Conservation (phyloP, 148 eudicot genomes). For the Diospyros kaki region DNA sequence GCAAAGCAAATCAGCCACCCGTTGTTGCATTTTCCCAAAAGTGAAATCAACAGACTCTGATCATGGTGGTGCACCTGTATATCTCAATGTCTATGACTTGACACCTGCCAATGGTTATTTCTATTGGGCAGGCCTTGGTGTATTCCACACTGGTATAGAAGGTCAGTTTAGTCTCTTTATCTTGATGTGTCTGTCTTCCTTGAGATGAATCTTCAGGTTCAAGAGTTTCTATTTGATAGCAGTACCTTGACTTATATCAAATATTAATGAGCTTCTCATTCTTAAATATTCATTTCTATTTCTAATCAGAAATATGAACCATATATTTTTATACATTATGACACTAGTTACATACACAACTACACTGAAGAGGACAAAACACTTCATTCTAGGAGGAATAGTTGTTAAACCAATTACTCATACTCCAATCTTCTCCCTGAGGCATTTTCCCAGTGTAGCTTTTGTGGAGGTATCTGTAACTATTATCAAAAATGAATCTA, state of each 20-base stretch:
- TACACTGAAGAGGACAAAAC: no score
- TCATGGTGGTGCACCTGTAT: conserved; percentile 58
- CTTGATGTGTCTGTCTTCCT: conserved; percentile 9
- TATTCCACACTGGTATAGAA: conserved; percentile 83
- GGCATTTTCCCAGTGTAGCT: no score
- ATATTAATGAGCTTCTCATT: neutral
- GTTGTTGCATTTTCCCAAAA: conserved; percentile 57
- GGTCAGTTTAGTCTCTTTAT: conserved; percentile 33
- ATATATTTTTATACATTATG: no score
- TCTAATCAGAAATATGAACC: no score
- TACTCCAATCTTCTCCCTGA: no score
- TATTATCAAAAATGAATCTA: no score
- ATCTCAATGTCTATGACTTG: conserved; percentile 85
- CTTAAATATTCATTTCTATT: neutral
- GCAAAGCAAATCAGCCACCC: conserved; percentile 37
- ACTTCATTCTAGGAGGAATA: no score
- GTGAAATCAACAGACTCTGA: conserved; percentile 45
- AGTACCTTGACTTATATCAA: neutral
- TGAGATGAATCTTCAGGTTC: neutral
- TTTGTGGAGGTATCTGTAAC: no score
- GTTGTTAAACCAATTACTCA: no score
- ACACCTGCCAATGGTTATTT: conserved; percentile 73
- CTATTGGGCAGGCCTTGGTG: conserved; percentile 91
- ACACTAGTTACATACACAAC: no score
- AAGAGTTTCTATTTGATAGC: neutral